Conservation (phyloP, 257 asterid genomes). For the Fraxinus pennsylvanica region DNA sequence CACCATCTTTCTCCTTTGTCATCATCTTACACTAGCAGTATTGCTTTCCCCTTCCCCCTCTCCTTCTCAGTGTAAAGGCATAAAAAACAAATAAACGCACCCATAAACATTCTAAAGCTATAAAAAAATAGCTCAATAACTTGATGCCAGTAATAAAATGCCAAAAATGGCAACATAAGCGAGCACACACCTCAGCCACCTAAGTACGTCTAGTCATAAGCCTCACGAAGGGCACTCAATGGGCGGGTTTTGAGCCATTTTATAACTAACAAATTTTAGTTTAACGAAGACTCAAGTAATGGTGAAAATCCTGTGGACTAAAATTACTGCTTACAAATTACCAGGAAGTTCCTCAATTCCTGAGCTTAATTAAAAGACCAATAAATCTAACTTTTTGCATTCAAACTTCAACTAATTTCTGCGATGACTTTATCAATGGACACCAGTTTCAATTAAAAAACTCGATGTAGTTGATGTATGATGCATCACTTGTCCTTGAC, state of each 20-base stretch:
- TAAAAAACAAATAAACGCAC: neutral
- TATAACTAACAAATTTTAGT: neutral
- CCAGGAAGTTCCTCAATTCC: neutral
- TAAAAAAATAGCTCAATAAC: too few species aligned
- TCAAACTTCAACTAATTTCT: neutral
- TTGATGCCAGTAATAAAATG: too few species aligned
- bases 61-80: neutral
- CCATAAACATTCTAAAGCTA: neutral
- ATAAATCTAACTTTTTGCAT: neutral
- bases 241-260: neutral
- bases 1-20: neutral
- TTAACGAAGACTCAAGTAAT: neutral
- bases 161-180: too few species aligned
- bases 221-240: neutral
- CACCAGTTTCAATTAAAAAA: neutral
- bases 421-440: neutral
- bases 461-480: neutral
- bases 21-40: neutral
- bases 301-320: neutral
- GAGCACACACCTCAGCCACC: too few species aligned
- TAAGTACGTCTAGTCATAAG: too few species aligned
- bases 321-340: neutral
- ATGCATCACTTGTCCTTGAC: neutral
- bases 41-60: neutral
- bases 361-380: neutral